Base-by-base conservation (phyloP, 2,329 filamentous ascomycete species). In the Coleophoma cylindrospora region DNA sequence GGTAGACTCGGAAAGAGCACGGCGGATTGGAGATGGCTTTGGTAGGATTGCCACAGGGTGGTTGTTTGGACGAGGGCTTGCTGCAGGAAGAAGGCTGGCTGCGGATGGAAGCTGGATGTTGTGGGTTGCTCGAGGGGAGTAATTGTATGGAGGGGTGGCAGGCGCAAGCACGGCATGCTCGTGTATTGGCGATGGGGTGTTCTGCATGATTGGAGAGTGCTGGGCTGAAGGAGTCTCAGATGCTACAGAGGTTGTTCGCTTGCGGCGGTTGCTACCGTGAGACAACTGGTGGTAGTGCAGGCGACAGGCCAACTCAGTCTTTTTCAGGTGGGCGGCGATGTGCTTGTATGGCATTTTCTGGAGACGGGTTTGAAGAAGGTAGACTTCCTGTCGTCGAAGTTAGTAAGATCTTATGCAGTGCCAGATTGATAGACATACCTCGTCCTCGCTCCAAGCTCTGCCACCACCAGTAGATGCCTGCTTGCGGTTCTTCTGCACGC, bases 261-360 rank as follows among this genome's bases (percentile, higher is more conserved):
- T 89, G 66, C 87, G 86, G 61, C 87, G 84, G 71, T 87, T 89
- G 73, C 81, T 89, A 51, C 87, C 87, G 66, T 91, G 88, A 56
- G 86, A 90, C 55, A 94, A 79, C 64, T 94, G 89, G 64, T 95
- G 89, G 66, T 89, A 92, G 70, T 94, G 89, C 55, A 95, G 79
- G 55, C 89, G 88, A 71, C 89, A 95, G 44, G 89, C 89, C 52
- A 94, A 76, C 72, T 94, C 89, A 1, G 89, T 94, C 75, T 94
- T 95, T 71, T 91, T 89, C 59, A 94, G 74, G 61, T 91, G 86
- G 52, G 85, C 81, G 51, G 89, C 89, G 65, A 94, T 94, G 66
- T 92, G 87, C 76, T 92, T 94, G 71, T 94, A 94, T 1, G 89
- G 89, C 83, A 92, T 90, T 72, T 92, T 92, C 63, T 91, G 87